Conservation (phyloP, 805 yeast species). For the Candida methanosorbosa region DNA sequence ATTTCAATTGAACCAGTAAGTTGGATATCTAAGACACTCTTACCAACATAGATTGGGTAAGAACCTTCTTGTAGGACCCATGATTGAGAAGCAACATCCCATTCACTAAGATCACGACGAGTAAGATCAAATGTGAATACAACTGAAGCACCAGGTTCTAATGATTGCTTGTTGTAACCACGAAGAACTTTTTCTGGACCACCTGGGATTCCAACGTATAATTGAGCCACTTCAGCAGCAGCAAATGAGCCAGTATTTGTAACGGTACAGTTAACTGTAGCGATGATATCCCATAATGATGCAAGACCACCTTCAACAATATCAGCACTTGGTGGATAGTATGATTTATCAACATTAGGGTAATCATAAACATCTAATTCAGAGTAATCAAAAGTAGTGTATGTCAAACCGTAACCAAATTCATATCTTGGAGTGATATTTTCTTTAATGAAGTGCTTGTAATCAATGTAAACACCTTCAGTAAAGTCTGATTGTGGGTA, state of each 20-base stretch:
- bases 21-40: conserved; percentile 10
- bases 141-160: conserved; percentile 24
- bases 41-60: conserved; percentile 29
- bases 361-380: conserved; percentile 8
- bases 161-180: conserved; percentile 33
- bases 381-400: conserved; percentile 31
- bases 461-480: conserved; percentile 43
- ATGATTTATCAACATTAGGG: conserved; percentile 1
- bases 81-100: conserved; percentile 35
- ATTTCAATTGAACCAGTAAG: conserved; percentile 7
- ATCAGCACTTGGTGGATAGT: conserved; percentile 3
- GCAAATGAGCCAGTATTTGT: conserved; percentile 28
- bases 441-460: conserved; percentile 48
- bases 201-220: conserved; percentile 33
- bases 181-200: conserved; percentile 33
- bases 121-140: conserved; percentile 26
- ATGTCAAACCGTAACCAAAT: conserved; percentile 56
- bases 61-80: conserved; percentile 38
- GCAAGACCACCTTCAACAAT: conserved; percentile 29
- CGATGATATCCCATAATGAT: conserved; percentile 33
- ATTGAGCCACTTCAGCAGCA: conserved; percentile 37
- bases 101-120: conserved; percentile 33
- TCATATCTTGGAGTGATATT: conserved; percentile 49
- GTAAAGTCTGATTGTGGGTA: conserved; percentile 36
- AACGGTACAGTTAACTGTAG: conserved; percentile 28